Conservation (phyloP, 192 early-diverging fungal genomes). For the Gigaspora rosea region DNA sequence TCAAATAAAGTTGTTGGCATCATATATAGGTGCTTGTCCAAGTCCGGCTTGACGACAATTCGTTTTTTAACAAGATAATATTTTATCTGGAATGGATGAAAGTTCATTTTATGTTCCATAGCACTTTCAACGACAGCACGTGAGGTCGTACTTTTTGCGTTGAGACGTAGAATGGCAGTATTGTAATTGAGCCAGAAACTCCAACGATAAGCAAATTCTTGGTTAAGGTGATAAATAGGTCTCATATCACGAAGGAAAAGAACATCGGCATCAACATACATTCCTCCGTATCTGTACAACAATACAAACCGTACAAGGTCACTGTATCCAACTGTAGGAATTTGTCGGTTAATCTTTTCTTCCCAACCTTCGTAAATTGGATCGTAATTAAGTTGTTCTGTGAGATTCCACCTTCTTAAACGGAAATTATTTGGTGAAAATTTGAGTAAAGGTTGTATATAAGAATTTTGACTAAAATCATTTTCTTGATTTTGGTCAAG, state of each 20-base stretch:
- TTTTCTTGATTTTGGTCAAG: slow-evolving; percentile 27
- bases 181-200: slow-evolving; percentile 41
- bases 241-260: slow-evolving; percentile 40
- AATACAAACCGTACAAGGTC: slow-evolving; percentile 44
- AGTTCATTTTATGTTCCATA: slow-evolving; percentile 21
- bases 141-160: slow-evolving; percentile 30
- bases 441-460: neutral
- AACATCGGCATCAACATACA: slow-evolving; percentile 44
- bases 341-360: neutral
- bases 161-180: slow-evolving; percentile 37
- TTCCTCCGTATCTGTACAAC: slow-evolving; percentile 40
- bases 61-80: slow-evolving; percentile 12
- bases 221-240: slow-evolving; percentile 36
- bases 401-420: neutral
- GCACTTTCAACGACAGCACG: slow-evolving; percentile 40
- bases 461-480: neutral
- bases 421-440: neutral
- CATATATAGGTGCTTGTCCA: slow-evolving; percentile 38
- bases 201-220: slow-evolving; percentile 45
- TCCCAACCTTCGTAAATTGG: neutral
- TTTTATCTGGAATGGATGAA: slow-evolving; percentile 39
- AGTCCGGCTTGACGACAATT: neutral
- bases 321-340: slow-evolving; percentile 33
- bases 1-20: slow-evolving; percentile 40
- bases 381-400: neutral